phyloP scores from a whole-genome alignment of 805 yeast species.

The Metschnikowia gelsemii region DNA sequence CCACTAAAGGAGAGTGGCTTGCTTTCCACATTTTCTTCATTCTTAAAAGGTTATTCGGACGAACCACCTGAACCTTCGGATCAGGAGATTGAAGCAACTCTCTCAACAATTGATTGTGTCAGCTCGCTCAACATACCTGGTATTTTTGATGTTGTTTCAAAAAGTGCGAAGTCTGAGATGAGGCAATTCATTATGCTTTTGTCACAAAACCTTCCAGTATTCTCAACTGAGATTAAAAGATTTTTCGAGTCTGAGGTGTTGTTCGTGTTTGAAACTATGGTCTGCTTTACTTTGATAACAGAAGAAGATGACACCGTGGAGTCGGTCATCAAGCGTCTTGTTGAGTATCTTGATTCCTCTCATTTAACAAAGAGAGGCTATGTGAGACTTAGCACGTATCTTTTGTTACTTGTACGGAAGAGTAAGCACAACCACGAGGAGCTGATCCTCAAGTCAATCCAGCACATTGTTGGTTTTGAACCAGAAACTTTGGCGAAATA shows the following conservation, averaged over 20 bases:
- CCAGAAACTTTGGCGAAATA: slow-evolving; percentile 45
- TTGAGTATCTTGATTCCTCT: slow-evolving; percentile 14
- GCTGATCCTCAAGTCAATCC: slow-evolving; percentile 21
- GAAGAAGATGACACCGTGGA: slow-evolving; percentile 26
- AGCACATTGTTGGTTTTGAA: slow-evolving; percentile 27
- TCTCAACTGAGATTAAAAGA: slow-evolving; percentile 31
- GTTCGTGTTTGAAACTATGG: slow-evolving; percentile 47
- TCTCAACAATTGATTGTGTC: slow-evolving; percentile 80
- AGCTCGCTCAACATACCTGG: slow-evolving; percentile 61
- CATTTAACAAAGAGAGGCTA: slow-evolving; percentile 31
- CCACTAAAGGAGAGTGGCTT: slow-evolving; percentile 73
- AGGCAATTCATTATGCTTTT: slow-evolving; percentile 35
- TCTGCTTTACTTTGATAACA: slow-evolving; percentile 35
- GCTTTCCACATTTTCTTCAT: slow-evolving; percentile 89
- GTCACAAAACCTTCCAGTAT: slow-evolving; percentile 29
- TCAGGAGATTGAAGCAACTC: slow-evolving; percentile 84
- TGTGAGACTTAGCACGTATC: slow-evolving; percentile 52
- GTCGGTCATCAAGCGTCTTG: slow-evolving; percentile 17
- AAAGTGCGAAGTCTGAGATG: slow-evolving; percentile 35
- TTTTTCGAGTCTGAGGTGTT: slow-evolving; percentile 47
- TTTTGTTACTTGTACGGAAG: slow-evolving; percentile 46
- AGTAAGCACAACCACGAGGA: slow-evolving; percentile 20
- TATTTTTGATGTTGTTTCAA: slow-evolving; percentile 53
- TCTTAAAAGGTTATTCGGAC: slow-evolving; percentile 81
- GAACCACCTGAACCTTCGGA: slow-evolving; percentile 90